These are phyloP conservation scores for Orbilia ellipsospora DNA, from an alignment of 2,329 filamentous ascomycete genomes.

Conservation along the genomic window DNA sequence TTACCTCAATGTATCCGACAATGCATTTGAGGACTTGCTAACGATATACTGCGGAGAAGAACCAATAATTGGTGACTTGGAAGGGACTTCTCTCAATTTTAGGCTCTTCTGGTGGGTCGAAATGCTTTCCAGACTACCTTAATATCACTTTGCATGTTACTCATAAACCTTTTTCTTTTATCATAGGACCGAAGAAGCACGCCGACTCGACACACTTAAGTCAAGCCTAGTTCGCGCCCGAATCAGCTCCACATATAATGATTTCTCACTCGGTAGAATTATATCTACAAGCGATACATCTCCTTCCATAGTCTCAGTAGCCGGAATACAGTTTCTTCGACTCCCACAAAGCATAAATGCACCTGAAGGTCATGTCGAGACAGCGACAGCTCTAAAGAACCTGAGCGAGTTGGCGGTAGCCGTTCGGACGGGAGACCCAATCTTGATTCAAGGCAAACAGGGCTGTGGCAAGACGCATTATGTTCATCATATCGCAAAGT, in stretches of 20 bases:
- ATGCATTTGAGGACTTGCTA: constrained; percentile 37
- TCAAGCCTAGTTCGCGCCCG: constrained; percentile 13
- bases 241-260: background rate
- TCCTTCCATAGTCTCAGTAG: constrained; percentile 23
- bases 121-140: background rate
- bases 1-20: constrained; percentile 50
- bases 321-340: constrained; percentile 35
- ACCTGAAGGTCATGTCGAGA: constrained; percentile 72
- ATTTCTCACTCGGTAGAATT: constrained; percentile 6
- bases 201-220: constrained; percentile 34
- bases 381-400: constrained; percentile 78
- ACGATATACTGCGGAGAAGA: constrained; percentile 37
- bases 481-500: constrained; percentile 81
- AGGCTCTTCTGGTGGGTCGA: constrained; percentile 35
- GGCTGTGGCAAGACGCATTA: constrained; percentile 92
- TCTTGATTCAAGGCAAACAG: constrained; percentile 83
- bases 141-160: background rate
- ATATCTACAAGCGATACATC: constrained; percentile 41
- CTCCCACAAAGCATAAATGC: constrained; percentile 70
- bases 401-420: constrained; percentile 75
- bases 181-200: constrained; percentile 42
- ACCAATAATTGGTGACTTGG: constrained; percentile 28
- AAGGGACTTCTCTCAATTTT: constrained; percentile 27
- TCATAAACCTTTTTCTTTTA: constrained; percentile 3
- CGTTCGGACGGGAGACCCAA: constrained; percentile 75